These are phyloP conservation scores for Nicotiana undulata DNA, from an alignment of 257 asterid species.

Conservation along the genomic window DNA sequence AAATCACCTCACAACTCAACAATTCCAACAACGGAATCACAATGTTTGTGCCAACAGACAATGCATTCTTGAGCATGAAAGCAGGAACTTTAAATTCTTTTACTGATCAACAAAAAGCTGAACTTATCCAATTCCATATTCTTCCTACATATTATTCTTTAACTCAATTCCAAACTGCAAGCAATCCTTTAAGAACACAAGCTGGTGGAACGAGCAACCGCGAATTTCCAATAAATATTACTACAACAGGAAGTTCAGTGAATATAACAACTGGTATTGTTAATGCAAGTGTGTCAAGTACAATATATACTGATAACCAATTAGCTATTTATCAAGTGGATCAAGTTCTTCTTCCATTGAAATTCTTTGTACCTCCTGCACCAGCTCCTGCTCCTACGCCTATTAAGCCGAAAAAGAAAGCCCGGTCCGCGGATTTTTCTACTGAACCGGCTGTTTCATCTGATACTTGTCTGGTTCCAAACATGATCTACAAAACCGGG, in stretches of 20 bases:
- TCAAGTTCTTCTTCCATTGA: constrained; percentile 39
- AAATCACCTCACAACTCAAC: constrained; percentile 47
- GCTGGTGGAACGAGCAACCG: constrained; percentile 39
- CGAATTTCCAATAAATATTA: constrained; percentile 36
- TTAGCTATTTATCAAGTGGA: constrained; percentile 49
- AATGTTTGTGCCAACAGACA: constrained; percentile 34
- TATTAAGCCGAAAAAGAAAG: constrained; percentile 18
- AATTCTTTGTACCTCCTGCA: constrained; percentile 34
- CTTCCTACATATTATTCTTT: constrained; percentile 29
- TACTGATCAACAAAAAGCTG: constrained; percentile 29
- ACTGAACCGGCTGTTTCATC: constrained; percentile 19
- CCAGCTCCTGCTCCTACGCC: constrained; percentile 52
- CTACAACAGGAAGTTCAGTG: constrained; percentile 29
- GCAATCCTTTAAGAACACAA: constrained; percentile 43
- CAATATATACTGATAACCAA: constrained; percentile 35
- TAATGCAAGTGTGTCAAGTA: constrained; percentile 31
- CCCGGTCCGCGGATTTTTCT: constrained; percentile 6
- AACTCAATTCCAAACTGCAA: constrained; percentile 40
- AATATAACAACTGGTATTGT: constrained; percentile 45
- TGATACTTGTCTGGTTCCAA: background rate
- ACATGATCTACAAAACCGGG: constrained; percentile 7
- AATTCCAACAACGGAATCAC: constrained; percentile 42
- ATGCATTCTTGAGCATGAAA: constrained; percentile 36
- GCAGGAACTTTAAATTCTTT: constrained; percentile 37
- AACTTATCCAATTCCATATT: constrained; percentile 39